A percentile compares a stretch with the other conserved stretches of the same genome.
These are phyloP conservation scores for Debaryomyces robertsiae DNA, from an alignment of 1,139 yeast species.

Conservation along the genomic window DNA sequence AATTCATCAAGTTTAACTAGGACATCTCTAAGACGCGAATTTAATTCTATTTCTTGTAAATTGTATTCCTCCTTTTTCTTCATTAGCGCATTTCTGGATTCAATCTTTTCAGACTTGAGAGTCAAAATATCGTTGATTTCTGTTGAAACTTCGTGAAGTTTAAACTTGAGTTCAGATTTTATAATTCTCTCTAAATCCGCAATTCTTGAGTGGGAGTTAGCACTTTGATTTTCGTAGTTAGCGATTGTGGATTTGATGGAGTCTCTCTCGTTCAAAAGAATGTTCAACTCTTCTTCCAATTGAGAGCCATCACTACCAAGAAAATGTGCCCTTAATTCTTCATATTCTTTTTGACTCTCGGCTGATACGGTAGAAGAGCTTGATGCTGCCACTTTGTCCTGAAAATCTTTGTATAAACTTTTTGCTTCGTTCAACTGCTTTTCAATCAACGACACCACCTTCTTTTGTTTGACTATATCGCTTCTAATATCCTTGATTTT, in stretches of 20 bases:
- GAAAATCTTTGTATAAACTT: slow-evolving; percentile 45
- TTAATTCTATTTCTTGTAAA: slow-evolving; percentile 55
- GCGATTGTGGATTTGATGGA: slow-evolving; percentile 42
- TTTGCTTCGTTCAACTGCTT: slow-evolving; percentile 52
- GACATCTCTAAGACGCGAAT: slow-evolving; percentile 65
- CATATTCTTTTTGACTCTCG: slow-evolving; percentile 62
- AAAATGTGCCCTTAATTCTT: slow-evolving; percentile 57
- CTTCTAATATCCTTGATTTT: slow-evolving; percentile 54
- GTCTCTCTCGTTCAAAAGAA: slow-evolving; percentile 48
- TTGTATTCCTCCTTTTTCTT: slow-evolving; percentile 48
- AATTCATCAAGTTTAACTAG: slow-evolving; percentile 67
- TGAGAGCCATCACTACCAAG: slow-evolving; percentile 60
- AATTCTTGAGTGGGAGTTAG: slow-evolving; percentile 43
- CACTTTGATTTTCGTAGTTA: slow-evolving; percentile 46
- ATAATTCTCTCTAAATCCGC: slow-evolving; percentile 34
- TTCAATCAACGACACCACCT: slow-evolving; percentile 42
- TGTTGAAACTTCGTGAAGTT: slow-evolving; percentile 35
- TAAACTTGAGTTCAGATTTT: slow-evolving; percentile 34
- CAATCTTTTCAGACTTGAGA: slow-evolving; percentile 42
- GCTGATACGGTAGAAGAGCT: slow-evolving; percentile 42
- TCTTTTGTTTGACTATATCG: slow-evolving; percentile 58
- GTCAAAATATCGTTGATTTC: slow-evolving; percentile 38
- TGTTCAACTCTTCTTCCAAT: slow-evolving; percentile 52
- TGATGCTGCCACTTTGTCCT: slow-evolving; percentile 33
- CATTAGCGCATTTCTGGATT: slow-evolving; percentile 44